Conservation (phyloP, 2,329 filamentous ascomycete genomes). For the Parascedosporium putredinis region DNA sequence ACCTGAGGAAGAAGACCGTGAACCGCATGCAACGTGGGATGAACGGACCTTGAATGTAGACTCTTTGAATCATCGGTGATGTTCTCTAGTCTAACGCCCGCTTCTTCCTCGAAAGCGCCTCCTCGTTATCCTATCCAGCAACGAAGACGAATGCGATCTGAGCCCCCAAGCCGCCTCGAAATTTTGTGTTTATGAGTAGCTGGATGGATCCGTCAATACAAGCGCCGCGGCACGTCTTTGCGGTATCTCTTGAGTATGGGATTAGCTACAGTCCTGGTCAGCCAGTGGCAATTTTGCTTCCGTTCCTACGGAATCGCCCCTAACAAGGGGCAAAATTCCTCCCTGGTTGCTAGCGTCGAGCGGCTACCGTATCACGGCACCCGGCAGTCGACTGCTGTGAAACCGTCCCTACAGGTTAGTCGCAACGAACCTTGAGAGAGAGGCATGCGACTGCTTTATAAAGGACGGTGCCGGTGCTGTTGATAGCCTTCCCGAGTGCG, state of each 20-base stretch:
- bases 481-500: neutral
- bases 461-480: neutral
- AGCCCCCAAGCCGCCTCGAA: no score
- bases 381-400: neutral
- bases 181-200: no score
- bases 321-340: neutral
- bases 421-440: neutral
- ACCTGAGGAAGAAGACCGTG: neutral
- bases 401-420: neutral
- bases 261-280: neutral
- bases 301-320: neutral
- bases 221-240: neutral
- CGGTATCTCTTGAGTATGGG: neutral
- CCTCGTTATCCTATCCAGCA: neutral
- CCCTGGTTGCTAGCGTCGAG: neutral
- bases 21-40: slow-evolving; percentile 2
- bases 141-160: neutral
- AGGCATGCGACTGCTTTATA: neutral
- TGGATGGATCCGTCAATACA: no score
- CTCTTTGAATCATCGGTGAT: neutral
- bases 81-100: neutral
- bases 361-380: neutral
- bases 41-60: slow-evolving; percentile 1
- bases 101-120: neutral
- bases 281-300: neutral